These are phyloP conservation scores for Crinitomyces ghanaensis DNA, from an alignment of 805 yeast species.

Conservation along the genomic window DNA sequence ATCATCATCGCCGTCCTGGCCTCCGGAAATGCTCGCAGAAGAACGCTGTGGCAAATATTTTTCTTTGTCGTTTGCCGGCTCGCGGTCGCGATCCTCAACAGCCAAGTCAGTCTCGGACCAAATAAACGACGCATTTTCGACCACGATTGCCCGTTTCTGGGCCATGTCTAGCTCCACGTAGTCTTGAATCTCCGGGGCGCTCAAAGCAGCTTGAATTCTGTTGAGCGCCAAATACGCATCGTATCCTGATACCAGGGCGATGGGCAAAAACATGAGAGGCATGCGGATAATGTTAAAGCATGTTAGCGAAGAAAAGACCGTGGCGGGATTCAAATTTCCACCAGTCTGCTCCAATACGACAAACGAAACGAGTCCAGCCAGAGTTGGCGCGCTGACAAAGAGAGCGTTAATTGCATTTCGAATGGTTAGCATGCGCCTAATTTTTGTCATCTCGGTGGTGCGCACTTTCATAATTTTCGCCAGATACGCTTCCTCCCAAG, in stretches of 20 bases:
- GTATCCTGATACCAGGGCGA: constrained; percentile 48
- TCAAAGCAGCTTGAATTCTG: constrained; percentile 43
- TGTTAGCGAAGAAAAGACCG: constrained; percentile 59
- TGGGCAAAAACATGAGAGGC: constrained; percentile 54
- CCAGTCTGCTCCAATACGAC: constrained; percentile 36
- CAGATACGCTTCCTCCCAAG: constrained; percentile 81
- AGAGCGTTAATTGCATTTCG: constrained; percentile 55
- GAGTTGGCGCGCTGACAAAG: constrained; percentile 53
- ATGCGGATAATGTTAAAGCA: constrained; percentile 51
- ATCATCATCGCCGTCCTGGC: constrained; percentile 3
- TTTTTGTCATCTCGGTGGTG: constrained; percentile 45
- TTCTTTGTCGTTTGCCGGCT: constrained; percentile 8
- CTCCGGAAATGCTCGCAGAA: constrained; percentile 17
- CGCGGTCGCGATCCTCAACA: constrained; percentile 6
- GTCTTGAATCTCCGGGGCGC: constrained; percentile 31
- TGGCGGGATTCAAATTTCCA: constrained; percentile 39
- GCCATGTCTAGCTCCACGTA: constrained; percentile 25
- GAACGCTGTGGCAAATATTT: constrained; percentile 1
- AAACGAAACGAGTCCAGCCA: constrained; percentile 58
- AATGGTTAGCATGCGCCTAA: constrained; percentile 52
- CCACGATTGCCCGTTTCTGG: constrained; percentile 35
- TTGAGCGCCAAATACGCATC: constrained; percentile 51
- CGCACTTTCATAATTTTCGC: constrained; percentile 45
- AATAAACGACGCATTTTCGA: constrained; percentile 45
- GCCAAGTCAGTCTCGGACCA: constrained; percentile 33